These are phyloP conservation scores for Yamadazyma atlantica DNA, from an alignment of 1,139 yeast genomes.

Conservation along the genomic window DNA sequence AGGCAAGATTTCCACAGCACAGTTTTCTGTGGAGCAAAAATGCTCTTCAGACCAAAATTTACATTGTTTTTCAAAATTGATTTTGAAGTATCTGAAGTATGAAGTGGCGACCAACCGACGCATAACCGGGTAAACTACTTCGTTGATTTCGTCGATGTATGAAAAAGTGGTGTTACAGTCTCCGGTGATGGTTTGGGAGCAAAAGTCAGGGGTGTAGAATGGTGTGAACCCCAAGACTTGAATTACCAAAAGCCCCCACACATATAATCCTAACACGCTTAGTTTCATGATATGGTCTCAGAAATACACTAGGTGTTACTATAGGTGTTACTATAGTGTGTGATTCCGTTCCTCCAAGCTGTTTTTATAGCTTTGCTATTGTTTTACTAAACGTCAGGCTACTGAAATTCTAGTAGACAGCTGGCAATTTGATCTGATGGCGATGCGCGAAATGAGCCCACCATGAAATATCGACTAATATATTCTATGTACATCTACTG, in stretches of 20 bases:
- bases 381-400: too few species aligned
- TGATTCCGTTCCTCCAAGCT: too few species aligned
- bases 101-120: slow-evolving; percentile 60
- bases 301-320: too few species aligned
- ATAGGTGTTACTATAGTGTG: too few species aligned
- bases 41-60: slow-evolving; percentile 83
- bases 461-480: too few species aligned
- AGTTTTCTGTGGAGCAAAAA: slow-evolving; percentile 89
- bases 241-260: neutral
- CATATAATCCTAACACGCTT: neutral
- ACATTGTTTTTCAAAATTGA: slow-evolving; percentile 83
- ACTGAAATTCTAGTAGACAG: too few species aligned
- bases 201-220: slow-evolving; percentile 46
- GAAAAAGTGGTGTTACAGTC: slow-evolving; percentile 50
- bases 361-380: too few species aligned
- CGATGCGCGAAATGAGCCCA: too few species aligned
- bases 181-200: slow-evolving; percentile 47
- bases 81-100: slow-evolving; percentile 82
- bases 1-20: slow-evolving; percentile 79
- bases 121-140: slow-evolving; percentile 47
- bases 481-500: too few species aligned
- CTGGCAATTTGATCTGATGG: too few species aligned
- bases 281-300: too few species aligned
- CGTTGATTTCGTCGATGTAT: slow-evolving; percentile 41
- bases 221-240: slow-evolving; percentile 27